Conservation (phyloP, 768 basidiomycete species). For the Kwoniella bestiolae region DNA sequence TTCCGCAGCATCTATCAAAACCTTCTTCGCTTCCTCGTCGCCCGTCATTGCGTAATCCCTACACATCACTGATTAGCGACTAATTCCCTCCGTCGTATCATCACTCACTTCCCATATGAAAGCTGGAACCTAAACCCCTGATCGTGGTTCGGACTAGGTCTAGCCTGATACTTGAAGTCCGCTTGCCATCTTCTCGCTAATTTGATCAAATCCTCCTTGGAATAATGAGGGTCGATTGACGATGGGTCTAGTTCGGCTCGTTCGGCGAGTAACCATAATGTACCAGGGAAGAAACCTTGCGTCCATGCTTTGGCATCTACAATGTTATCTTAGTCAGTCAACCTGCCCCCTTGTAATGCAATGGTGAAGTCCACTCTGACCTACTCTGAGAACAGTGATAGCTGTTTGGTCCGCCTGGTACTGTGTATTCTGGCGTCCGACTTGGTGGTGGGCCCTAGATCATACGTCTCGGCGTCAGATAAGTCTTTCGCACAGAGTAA, state of each 20-base stretch:
- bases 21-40: constrained; percentile 38
- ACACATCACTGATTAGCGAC: neutral
- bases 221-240: constrained; percentile 25
- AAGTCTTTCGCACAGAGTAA: too few relatives aligned
- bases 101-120: constrained; percentile 39
- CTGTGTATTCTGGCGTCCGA: constrained; percentile 42
- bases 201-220: constrained; percentile 32
- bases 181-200: constrained; percentile 43
- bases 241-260: constrained; percentile 28
- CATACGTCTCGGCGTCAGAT: neutral
- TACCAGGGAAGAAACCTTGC: constrained; percentile 48
- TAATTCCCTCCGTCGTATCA: neutral
- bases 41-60: constrained; percentile 43
- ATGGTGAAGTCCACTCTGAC: neutral
- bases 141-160: constrained; percentile 43
- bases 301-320: constrained; percentile 44
- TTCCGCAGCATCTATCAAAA: constrained; percentile 42
- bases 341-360: neutral
- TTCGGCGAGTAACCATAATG: constrained; percentile 47
- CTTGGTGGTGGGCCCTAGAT: constrained; percentile 31
- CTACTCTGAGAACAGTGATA: constrained; percentile 45
- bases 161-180: constrained; percentile 31
- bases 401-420: constrained; percentile 42
- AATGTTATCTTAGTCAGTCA: neutral
- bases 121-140: constrained; percentile 50